Evolutionary conservation across 306 rosid genomes (phyloP), one percentile per base, ranked within the genome.

Genomic region (Gastrolobium villosum): DNA sequence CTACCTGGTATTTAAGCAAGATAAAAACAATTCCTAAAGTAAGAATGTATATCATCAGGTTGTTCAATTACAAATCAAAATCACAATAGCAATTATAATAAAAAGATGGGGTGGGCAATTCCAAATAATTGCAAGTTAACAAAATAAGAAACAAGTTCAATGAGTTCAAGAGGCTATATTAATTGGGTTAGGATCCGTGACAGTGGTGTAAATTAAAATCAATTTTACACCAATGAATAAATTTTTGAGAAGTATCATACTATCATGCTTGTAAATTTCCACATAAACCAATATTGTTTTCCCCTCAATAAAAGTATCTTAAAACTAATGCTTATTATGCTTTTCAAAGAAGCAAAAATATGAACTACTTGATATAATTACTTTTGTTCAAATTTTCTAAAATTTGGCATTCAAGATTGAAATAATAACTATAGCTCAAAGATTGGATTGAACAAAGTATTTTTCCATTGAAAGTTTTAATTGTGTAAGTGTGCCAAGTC

Each of bases 1-100:
- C 98, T 7, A 95, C 99, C 99, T 95, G 85, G 72, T 60, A 90
- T 82, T 77, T 80, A 78, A 74, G 74, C 52, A 76, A 79, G 60
- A 59, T 60, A 43, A 48, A 72, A 52, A 62, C 48, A 68, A 70
- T 69, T 67, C n/a, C 46, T 54, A 49, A 65, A 46, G 46, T 35
- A 55, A 77, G 59, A 62, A 77, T n/a, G 54, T 28, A 35, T 46
- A 49, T 45, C 32, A 10, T 10, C 45, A 60, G 3, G 69, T 64
- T 10, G 50, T 64, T 83, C 72, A 53, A 45, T 20, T 15, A 49
- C 54, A 40, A 49, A 67, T 70, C 65, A 61, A 40, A 67, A 68
- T 56, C 57, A 76, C 59, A 84, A 15, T 32, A 20, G 65, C 20
- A 65, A 36, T 40, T 40, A 11, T 2, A 69, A 56, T 9, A 75